These are phyloP conservation scores for Guillardia theta DNA, from an alignment of 78 protist species.

Conservation along the genomic window DNA sequence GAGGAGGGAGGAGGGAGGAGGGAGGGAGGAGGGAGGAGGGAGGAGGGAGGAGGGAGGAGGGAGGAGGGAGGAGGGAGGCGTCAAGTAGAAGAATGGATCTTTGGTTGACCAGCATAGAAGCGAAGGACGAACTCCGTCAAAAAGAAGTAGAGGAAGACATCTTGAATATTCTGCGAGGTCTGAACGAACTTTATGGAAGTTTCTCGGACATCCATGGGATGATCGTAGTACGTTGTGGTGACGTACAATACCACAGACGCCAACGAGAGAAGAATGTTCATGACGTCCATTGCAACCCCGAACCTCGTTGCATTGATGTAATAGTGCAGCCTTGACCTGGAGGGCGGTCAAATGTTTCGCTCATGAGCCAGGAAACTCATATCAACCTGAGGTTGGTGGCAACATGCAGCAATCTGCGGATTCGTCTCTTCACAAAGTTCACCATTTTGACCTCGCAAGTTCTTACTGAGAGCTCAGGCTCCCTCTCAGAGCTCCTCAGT, in stretches of 20 bases:
- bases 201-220: not conserved
- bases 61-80: not conserved
- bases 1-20: too few relatives aligned
- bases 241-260: not conserved
- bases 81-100: not conserved
- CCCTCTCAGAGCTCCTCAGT: too few relatives aligned
- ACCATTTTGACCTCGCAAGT: too few relatives aligned
- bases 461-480: too few relatives aligned
- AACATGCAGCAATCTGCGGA: too few relatives aligned
- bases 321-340: not conserved
- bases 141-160: not conserved
- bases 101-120: not conserved
- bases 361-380: too few relatives aligned
- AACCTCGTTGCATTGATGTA: not conserved
- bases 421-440: too few relatives aligned
- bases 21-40: too few relatives aligned
- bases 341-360: too few relatives aligned
- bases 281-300: not conserved
- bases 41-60: not conserved
- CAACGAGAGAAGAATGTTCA: not conserved
- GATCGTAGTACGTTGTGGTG: not conserved
- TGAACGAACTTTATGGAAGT: not conserved
- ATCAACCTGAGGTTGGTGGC: too few relatives aligned
- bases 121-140: not conserved
- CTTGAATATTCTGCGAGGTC: not conserved